Percentiles rank a stretch among this genome's conserved stretches.
Evolutionary conservation across 352 stramenopile species (phyloP).

Genomic region (Phytopythium helicoides): DNA sequence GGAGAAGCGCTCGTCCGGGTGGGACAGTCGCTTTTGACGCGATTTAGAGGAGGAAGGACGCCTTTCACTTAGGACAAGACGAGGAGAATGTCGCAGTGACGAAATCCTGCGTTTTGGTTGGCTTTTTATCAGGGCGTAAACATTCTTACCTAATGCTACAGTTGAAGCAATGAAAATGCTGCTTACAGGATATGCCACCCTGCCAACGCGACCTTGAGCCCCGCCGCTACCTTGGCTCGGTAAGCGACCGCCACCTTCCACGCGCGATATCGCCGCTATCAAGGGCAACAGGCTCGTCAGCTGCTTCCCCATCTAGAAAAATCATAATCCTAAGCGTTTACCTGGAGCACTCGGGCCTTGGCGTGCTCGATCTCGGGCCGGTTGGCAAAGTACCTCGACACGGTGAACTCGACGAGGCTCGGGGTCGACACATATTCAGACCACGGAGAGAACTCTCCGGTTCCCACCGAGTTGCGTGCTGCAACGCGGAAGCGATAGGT

Average conservation of each 20-base stretch:
- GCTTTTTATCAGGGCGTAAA: background rate
- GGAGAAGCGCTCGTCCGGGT: too few species aligned
- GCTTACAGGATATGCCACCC: slow-evolving; percentile 31
- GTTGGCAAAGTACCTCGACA: slow-evolving; percentile 50
- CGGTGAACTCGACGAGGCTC: slow-evolving; percentile 69
- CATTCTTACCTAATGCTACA: too few species aligned
- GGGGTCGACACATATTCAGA: slow-evolving; percentile 38
- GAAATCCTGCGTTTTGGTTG: too few species aligned
- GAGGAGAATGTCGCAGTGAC: too few species aligned
- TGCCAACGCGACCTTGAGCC: slow-evolving; percentile 13
- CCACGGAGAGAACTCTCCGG: slow-evolving; percentile 30
- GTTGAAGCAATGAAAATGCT: too few species aligned
- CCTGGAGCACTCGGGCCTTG: slow-evolving; percentile 47
- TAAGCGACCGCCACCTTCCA: slow-evolving; percentile 18
- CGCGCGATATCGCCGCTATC: slow-evolving; percentile 27
- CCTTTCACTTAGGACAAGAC: too few species aligned
- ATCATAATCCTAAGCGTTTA: slow-evolving; percentile 6
- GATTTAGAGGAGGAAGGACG: too few species aligned
- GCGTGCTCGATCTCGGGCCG: slow-evolving; percentile 43
- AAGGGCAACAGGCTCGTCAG: background rate
- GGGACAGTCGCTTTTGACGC: too few species aligned
- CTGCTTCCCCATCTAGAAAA: too few species aligned
- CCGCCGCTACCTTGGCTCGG: slow-evolving; percentile 9
- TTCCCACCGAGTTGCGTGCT: slow-evolving; percentile 41
- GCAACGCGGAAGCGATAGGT: slow-evolving; percentile 57